Conservation (phyloP, 2,329 filamentous ascomycete species). For the Pseudocercospora musae region DNA sequence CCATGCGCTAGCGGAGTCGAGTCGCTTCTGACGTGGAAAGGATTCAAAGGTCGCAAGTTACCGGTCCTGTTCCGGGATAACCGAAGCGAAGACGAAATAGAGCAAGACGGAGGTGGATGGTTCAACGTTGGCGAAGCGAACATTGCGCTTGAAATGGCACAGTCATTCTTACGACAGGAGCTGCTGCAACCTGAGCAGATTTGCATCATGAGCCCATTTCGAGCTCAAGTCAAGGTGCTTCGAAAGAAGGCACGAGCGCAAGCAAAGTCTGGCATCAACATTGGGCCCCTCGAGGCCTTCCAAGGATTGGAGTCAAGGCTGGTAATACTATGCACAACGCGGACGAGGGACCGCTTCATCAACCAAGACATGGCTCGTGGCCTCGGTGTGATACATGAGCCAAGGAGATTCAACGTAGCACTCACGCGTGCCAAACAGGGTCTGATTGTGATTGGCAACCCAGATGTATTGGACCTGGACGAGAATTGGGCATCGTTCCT, state of each 20-base stretch:
- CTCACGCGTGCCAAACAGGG: conserved; percentile 28
- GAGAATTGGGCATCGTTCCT: conserved; percentile 26
- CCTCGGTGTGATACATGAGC: conserved; percentile 27
- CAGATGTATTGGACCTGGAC: conserved; percentile 23
- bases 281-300: conserved; percentile 30
- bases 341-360: conserved; percentile 28
- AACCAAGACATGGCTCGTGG: conserved; percentile 27
- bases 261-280: conserved; percentile 18
- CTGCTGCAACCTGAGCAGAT: conserved; percentile 21
- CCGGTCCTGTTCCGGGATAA: conserved; percentile 26
- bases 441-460: conserved; percentile 28
- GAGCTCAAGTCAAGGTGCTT: conserved; percentile 26
- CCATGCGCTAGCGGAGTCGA: conserved; percentile 18
- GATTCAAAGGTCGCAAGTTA: conserved; percentile 21
- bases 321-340: conserved; percentile 29
- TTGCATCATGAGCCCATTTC: conserved; percentile 31
- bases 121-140: conserved; percentile 26
- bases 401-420: conserved; percentile 28
- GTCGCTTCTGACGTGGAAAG: conserved; percentile 22
- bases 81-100: conserved; percentile 24
- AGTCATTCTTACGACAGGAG: conserved; percentile 21
- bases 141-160: conserved; percentile 19
- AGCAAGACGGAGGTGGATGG: conserved; percentile 30
- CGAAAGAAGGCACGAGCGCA: conserved; percentile 18
- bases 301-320: conserved; percentile 28